phyloP scores from a whole-genome alignment of 2,329 filamentous ascomycete genomes.

The Setomelanomma holmii region DNA sequence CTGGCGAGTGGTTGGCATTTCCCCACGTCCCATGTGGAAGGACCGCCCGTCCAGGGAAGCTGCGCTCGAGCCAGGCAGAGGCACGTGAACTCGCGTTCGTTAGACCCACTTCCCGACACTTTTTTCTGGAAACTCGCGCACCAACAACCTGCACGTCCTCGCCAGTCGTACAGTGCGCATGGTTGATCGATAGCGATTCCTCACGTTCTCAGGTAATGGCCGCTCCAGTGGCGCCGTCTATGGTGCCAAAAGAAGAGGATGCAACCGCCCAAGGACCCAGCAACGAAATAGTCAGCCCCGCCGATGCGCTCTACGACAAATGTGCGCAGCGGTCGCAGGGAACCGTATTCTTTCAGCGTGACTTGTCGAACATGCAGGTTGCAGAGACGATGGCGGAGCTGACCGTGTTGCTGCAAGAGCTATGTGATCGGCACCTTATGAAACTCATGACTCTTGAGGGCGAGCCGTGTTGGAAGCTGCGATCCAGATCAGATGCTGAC shows the following conservation, averaged over 20 bases:
- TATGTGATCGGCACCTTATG: conserved; percentile 46
- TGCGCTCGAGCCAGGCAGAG: background rate
- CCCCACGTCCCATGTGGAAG: conserved; percentile 1
- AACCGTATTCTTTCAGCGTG: conserved; percentile 50
- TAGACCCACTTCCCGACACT: background rate
- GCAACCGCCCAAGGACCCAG: conserved; percentile 8
- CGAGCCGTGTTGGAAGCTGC: conserved; percentile 47
- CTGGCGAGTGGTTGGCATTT: background rate
- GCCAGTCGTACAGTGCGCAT: conserved; percentile 21
- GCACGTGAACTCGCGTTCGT: conserved; percentile 8
- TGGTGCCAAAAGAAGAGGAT: conserved; percentile 30
- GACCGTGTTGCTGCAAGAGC: conserved; percentile 39
- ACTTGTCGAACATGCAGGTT: conserved; percentile 46
- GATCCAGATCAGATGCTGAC: conserved; percentile 44
- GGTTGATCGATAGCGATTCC: conserved; percentile 27
- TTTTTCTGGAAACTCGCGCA: conserved; percentile 2
- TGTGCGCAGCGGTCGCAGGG: conserved; percentile 43
- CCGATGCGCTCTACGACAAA: conserved; percentile 48
- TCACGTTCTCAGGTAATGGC: conserved; percentile 25
- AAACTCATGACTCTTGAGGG: conserved; percentile 47
- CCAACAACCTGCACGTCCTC: background rate
- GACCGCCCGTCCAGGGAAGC: background rate
- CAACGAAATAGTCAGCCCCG: conserved; percentile 24
- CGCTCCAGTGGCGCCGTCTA: conserved; percentile 23
- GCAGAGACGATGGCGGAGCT: conserved; percentile 44